Conservation (phyloP, 2,329 filamentous ascomycete genomes). For the Akanthomyces dipterigenus region DNA sequence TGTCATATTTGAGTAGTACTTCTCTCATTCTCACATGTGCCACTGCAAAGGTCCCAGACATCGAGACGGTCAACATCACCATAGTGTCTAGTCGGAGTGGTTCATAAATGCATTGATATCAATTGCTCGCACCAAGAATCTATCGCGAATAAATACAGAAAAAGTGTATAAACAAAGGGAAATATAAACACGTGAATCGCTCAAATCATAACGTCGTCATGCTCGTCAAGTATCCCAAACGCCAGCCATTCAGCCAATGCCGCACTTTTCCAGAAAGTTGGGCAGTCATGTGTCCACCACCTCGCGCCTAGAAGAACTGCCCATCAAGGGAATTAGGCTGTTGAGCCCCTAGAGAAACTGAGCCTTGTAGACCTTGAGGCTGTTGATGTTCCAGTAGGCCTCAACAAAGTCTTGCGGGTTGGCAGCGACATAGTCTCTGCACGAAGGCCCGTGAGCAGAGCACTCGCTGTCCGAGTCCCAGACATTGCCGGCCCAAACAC, state of each 20-base stretch:
- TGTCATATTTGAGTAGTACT: too few relatives aligned
- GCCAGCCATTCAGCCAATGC: neutral
- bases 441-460: slow-evolving; percentile 53
- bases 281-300: neutral
- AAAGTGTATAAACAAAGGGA: neutral
- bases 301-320: neutral
- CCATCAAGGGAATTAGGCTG: slow-evolving; percentile 2
- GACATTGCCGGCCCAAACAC: slow-evolving; percentile 72
- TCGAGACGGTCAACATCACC: too few relatives aligned
- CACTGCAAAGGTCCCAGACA: too few relatives aligned
- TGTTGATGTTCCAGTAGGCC: slow-evolving; percentile 72
- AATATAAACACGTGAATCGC: neutral
- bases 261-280: neutral
- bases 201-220: neutral
- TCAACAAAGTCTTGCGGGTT: slow-evolving; percentile 66
- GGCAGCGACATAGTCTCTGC: slow-evolving; percentile 63
- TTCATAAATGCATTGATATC: slow-evolving; percentile 5
- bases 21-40: too few relatives aligned
- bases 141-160: slow-evolving; percentile 3
- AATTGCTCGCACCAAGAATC: neutral
- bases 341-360: neutral
- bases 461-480: slow-evolving; percentile 57
- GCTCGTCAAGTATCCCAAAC: neutral
- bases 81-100: neutral
- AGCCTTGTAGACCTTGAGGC: slow-evolving; percentile 53